phyloP scores from a whole-genome alignment of 225 moss, liverwort and hornwort genomes.

The Physcomitrellopsis africana region DNA sequence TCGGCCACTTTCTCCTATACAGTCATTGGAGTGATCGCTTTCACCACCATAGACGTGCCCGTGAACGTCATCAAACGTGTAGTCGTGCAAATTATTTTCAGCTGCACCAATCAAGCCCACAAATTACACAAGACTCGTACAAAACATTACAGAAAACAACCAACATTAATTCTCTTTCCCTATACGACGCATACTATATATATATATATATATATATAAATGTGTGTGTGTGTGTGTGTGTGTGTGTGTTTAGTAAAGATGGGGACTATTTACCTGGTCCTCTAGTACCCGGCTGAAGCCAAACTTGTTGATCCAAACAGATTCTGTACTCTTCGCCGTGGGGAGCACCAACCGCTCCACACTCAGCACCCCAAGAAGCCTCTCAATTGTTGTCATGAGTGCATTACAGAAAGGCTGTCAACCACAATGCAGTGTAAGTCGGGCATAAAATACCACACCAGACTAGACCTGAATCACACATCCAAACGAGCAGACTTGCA shows the following conservation, averaged over 20 bases:
- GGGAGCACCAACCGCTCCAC: conserved; percentile 83
- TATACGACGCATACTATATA: background rate
- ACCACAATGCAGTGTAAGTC: background rate
- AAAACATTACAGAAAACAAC: background rate
- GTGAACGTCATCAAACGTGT: conserved; percentile 94
- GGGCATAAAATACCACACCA: background rate
- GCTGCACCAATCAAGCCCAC: conserved; percentile 58
- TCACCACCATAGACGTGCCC: conserved; percentile 88
- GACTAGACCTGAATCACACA: too few species aligned
- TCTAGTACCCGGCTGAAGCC: conserved; percentile 70
- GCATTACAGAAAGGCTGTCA: conserved; percentile 85
- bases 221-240: too few species aligned
- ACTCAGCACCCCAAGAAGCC: conserved; percentile 76
- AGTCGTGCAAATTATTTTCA: conserved; percentile 72
- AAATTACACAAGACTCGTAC: conserved; percentile 9
- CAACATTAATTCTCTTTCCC: background rate
- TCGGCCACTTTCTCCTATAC: conserved; percentile 39
- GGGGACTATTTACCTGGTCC: conserved; percentile 53
- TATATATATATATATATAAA: too few species aligned
- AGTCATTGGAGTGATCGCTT: conserved; percentile 64
- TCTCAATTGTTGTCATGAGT: conserved; percentile 80
- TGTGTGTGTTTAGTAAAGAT: background rate
- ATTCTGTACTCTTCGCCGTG: conserved; percentile 74
- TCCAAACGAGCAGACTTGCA: too few species aligned
- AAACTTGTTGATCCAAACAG: conserved; percentile 91